These are phyloP conservation scores for Eragrostis nindensis DNA, from an alignment of 176 grass and related monocot species.

Conservation along the genomic window DNA sequence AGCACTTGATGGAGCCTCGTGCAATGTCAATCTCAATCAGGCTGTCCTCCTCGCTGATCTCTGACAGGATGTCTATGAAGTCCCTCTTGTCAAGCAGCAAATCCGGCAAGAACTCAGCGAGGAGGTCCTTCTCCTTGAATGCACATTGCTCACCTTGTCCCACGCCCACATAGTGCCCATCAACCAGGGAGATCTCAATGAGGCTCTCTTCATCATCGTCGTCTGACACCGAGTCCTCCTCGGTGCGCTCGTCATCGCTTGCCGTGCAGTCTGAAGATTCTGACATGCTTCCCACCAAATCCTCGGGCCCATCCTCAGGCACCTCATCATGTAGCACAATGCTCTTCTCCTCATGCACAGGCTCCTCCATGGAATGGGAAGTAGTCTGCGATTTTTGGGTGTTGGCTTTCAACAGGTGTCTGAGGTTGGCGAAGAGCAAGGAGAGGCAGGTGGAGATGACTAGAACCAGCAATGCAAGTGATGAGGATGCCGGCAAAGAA, in stretches of 20 bases:
- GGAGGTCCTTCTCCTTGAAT: conserved; percentile 53
- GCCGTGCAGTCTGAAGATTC: conserved; percentile 32
- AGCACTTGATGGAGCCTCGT: conserved; percentile 82
- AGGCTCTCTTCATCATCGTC: conserved; percentile 71
- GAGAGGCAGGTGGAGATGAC: conserved; percentile 63
- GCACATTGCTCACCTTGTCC: conserved; percentile 29
- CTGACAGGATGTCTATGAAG: conserved; percentile 68
- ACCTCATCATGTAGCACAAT: conserved; percentile 42
- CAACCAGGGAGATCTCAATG: conserved; percentile 76
- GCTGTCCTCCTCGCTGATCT: conserved; percentile 84
- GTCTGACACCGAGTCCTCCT: conserved; percentile 39
- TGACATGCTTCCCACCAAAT: conserved; percentile 13
- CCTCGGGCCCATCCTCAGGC: neutral
- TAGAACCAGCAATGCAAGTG: conserved; percentile 63
- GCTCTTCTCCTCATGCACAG: conserved; percentile 37
- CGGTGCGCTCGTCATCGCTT: conserved; percentile 14
- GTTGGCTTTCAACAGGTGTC: conserved; percentile 41
- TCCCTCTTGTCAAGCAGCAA: conserved; percentile 62
- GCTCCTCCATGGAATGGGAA: conserved; percentile 42
- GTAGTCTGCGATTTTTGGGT: conserved; percentile 30
- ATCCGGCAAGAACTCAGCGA: conserved; percentile 54
- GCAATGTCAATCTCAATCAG: conserved; percentile 90
- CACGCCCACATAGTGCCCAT: conserved; percentile 52
- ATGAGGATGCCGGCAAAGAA: conserved; percentile 48
- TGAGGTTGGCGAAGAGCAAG: conserved; percentile 63